Evolutionary conservation across 805 yeast species (phyloP).

Genomic region (Torulaspora maleeae): DNA sequence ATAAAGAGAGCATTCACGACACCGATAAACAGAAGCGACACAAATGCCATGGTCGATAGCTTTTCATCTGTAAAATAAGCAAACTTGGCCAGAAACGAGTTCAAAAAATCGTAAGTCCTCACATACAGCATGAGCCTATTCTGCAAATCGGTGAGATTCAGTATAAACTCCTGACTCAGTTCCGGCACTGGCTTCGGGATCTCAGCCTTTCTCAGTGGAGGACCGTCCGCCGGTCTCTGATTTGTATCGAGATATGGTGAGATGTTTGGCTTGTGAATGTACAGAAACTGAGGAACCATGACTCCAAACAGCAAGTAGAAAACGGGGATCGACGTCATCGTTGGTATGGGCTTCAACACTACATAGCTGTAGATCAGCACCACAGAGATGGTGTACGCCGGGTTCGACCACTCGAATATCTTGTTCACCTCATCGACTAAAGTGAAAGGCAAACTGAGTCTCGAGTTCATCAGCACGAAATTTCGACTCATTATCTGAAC

Average conservation of each 20-base stretch:
- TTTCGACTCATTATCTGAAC: conserved; percentile 67
- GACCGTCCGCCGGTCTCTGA: conserved; percentile 48
- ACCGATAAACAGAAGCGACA: conserved; percentile 36
- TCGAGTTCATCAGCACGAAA: conserved; percentile 55
- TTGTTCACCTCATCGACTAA: conserved; percentile 52
- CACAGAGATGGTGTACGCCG: conserved; percentile 56
- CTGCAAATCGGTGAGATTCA: conserved; percentile 79
- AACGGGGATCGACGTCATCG: conserved; percentile 51
- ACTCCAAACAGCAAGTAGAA: conserved; percentile 49
- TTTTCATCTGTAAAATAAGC: conserved; percentile 62
- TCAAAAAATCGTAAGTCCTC: conserved; percentile 52
- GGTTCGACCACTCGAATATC: conserved; percentile 61
- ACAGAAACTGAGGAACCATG: conserved; percentile 62
- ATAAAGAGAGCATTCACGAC: conserved; percentile 31
- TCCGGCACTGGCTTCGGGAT: conserved; percentile 72
- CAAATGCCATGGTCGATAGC: conserved; percentile 49
- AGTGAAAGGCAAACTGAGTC: conserved; percentile 59
- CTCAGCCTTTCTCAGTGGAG: conserved; percentile 45
- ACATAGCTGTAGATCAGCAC: conserved; percentile 47
- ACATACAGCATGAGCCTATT: conserved; percentile 71
- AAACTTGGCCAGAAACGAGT: conserved; percentile 47
- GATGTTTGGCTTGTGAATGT: conserved; percentile 60
- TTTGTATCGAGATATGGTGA: conserved; percentile 33
- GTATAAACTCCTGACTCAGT: conserved; percentile 67
- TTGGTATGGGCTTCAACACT: conserved; percentile 55